phyloP scores from a whole-genome alignment of 2,329 filamentous ascomycete species.

The Rhynchosporium graminicola region DNA sequence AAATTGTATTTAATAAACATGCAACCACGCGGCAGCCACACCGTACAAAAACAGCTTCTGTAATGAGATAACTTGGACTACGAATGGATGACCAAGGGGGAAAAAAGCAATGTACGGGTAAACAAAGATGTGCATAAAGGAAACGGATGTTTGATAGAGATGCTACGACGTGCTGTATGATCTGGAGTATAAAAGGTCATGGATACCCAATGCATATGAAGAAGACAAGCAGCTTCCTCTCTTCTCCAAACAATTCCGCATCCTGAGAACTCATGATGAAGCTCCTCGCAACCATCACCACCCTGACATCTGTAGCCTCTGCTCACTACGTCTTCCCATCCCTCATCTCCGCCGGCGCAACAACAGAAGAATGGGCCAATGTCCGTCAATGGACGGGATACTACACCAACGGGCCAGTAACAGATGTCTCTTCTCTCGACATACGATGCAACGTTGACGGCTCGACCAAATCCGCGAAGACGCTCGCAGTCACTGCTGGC shows the following conservation, averaged over 20 bases:
- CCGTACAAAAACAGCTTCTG: not conserved
- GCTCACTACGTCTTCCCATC: conserved; percentile 34
- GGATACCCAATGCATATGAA: not conserved
- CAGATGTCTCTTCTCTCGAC: conserved; percentile 42
- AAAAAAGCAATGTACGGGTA: not conserved
- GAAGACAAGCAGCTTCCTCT: not conserved
- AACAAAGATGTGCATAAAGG: not conserved
- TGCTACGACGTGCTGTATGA: not conserved
- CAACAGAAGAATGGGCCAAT: conserved; percentile 29
- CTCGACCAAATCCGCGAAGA: conserved; percentile 30
- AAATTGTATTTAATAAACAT: conserved; percentile 10
- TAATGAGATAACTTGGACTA: not conserved
- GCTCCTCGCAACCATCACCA: conserved; percentile 18
- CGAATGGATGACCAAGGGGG: not conserved
- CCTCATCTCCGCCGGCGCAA: conserved; percentile 22
- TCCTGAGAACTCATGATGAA: conserved; percentile 21
- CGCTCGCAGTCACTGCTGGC: conserved; percentile 32
- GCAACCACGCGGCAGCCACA: not conserved
- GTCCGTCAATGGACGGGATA: conserved; percentile 35
- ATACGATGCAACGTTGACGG: conserved; percentile 45
- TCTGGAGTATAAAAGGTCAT: not conserved
- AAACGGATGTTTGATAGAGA: not conserved
- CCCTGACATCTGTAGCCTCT: conserved; percentile 26
- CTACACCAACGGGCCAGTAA: conserved; percentile 30
- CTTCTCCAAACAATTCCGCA: not conserved